Conservation (phyloP, 2,329 filamentous ascomycete species). For the Hypoxylon sp. region DNA sequence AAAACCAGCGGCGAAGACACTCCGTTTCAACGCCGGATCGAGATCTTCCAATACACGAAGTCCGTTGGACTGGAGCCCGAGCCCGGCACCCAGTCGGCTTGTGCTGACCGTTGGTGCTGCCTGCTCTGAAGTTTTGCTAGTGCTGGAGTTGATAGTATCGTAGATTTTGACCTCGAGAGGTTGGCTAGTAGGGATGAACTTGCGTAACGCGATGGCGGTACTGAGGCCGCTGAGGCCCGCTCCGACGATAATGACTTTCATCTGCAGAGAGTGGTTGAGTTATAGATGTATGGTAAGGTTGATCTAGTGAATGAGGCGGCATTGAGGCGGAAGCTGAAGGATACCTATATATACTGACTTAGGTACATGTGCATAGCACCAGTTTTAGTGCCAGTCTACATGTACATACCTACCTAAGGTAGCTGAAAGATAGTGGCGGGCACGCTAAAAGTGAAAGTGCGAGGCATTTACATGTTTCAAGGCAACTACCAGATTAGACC, state of each 20-base stretch:
- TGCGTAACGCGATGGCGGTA: conserved; percentile 36
- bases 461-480: no score
- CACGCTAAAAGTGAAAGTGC: no score
- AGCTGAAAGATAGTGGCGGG: no score
- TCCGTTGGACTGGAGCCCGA: conserved; percentile 39
- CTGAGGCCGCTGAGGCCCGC: conserved; percentile 31
- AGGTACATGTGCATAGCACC: neutral
- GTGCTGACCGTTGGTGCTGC: conserved; percentile 17
- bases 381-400: no score
- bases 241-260: conserved; percentile 36
- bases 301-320: neutral
- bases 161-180: conserved; percentile 32
- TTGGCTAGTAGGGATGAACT: conserved; percentile 32
- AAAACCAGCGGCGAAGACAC: conserved; percentile 33
- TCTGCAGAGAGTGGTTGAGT: neutral
- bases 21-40: conserved; percentile 20
- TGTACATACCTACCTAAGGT: no score
- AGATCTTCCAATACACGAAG: conserved; percentile 33
- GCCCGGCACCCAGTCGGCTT: conserved; percentile 34
- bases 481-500: no score
- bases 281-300: neutral
- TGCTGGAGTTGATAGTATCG: conserved; percentile 21
- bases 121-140: conserved; percentile 2
- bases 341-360: neutral
- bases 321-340: neutral